These are phyloP conservation scores for Athelia sp. DNA, from an alignment of 1,284 basidiomycete species.

Conservation along the genomic window DNA sequence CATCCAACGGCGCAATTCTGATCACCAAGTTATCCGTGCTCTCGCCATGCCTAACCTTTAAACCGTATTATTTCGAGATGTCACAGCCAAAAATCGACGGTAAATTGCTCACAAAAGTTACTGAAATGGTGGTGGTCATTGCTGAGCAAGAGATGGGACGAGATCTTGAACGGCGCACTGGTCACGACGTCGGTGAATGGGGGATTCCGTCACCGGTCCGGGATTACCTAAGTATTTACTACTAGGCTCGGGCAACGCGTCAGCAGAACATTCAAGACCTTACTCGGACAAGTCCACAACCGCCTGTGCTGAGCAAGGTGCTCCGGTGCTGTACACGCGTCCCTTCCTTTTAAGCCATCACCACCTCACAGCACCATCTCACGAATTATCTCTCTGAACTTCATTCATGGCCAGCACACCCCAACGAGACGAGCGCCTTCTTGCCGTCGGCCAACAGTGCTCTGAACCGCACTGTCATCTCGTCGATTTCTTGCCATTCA, in stretches of 20 bases:
- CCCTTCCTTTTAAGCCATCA: slow-evolving; percentile 3
- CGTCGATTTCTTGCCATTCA: slow-evolving; percentile 80
- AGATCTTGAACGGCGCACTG: too few species aligned
- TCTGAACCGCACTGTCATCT: slow-evolving; percentile 56
- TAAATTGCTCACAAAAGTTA: slow-evolving; percentile 10
- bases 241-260: neutral
- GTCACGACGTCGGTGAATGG: too few species aligned
- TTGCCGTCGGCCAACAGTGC: slow-evolving; percentile 69
- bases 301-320: neutral
- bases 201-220: too few species aligned
- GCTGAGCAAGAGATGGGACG: neutral
- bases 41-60: slow-evolving; percentile 74
- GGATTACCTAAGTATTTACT: too few species aligned
- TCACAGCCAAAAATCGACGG: too few species aligned
- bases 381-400: slow-evolving; percentile 22
- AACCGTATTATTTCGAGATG: neutral
- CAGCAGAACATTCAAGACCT: neutral
- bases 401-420: slow-evolving; percentile 2
- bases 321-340: neutral
- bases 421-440: slow-evolving; percentile 48
- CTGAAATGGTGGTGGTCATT: neutral
- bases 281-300: too few species aligned
- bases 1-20: neutral
- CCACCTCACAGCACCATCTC: slow-evolving; percentile 11
- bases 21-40: slow-evolving; percentile 65